Percentiles rank a stretch among this genome's conserved stretches.
Evolutionary conservation across 192 early-diverging fungal genomes (phyloP).

Genomic region (Rhizophlyctis rosea): DNA sequence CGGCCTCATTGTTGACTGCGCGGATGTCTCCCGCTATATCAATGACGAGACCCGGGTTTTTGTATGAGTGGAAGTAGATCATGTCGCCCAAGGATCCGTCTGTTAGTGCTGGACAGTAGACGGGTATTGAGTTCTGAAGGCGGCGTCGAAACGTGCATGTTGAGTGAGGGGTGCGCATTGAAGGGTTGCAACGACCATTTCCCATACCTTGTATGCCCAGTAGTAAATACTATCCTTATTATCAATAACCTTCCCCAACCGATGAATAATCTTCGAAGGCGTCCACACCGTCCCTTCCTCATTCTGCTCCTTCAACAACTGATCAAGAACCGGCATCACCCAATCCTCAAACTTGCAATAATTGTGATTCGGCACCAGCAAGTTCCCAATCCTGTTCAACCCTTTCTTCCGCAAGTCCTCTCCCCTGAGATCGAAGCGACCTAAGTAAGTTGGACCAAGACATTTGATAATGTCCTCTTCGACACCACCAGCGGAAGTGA

Average conservation of each 20-base stretch:
- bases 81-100: constrained; percentile 98
- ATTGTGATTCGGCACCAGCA: constrained; percentile 97
- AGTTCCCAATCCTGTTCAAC: constrained; percentile 94
- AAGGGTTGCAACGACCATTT: background rate
- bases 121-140: constrained; percentile 86
- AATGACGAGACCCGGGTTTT: constrained; percentile 88
- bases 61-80: constrained; percentile 98
- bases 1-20: constrained; percentile 87
- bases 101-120: constrained; percentile 95
- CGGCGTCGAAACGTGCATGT: background rate
- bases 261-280: constrained; percentile 83
- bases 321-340: constrained; percentile 91
- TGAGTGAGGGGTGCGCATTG: background rate
- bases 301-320: constrained; percentile 90
- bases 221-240: constrained; percentile 90
- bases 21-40: constrained; percentile 92
- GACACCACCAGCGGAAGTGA: constrained; percentile 90
- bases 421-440: constrained; percentile 74
- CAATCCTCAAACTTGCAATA: constrained; percentile 99
- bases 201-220: constrained; percentile 83
- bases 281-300: constrained; percentile 79
- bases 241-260: constrained; percentile 87
- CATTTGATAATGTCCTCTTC: constrained; percentile 99
- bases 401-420: constrained; percentile 79
- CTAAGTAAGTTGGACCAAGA: constrained; percentile 82